A percentile compares a stretch with the other conserved stretches of the same genome.
phyloP scores from a whole-genome alignment of 257 asterid genomes.

The Thymus mandschuricus region DNA sequence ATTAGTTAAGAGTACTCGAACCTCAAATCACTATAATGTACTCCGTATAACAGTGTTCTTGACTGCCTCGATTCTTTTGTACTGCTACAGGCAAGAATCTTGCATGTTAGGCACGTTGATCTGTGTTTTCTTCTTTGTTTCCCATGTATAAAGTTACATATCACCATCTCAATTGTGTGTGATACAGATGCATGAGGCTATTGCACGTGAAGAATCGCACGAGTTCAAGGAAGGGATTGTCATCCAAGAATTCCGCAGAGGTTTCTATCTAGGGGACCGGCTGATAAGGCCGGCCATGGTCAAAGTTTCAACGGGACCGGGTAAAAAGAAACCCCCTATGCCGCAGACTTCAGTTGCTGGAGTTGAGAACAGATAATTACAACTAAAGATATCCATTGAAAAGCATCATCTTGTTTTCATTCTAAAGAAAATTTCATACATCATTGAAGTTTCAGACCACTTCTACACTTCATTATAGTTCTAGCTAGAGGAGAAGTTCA shows the following conservation, averaged over 20 bases:
- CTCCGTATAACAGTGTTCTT: no score
- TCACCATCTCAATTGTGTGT: constrained; percentile 23
- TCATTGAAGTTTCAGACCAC: neutral
- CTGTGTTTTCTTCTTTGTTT: neutral
- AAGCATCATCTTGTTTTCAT: constrained; percentile 1
- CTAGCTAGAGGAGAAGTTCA: neutral
- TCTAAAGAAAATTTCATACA: constrained; percentile 18
- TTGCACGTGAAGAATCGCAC: constrained; percentile 82
- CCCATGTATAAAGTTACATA: neutral
- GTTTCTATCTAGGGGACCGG: constrained; percentile 73
- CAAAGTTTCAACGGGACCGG: constrained; percentile 91
- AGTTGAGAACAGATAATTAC: constrained; percentile 46
- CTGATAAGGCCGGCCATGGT: constrained; percentile 86
- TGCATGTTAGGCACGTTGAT: neutral
- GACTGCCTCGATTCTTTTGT: neutral
- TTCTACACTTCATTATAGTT: neutral
- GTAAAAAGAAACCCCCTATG: constrained; percentile 47
- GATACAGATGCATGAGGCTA: constrained; percentile 79
- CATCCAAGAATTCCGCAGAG: constrained; percentile 79
- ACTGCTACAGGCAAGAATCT: neutral
- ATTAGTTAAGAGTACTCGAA: neutral
- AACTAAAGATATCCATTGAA: neutral
- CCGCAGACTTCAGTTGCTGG: constrained; percentile 50
- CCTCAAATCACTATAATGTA: neutral
- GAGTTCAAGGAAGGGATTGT: constrained; percentile 77